Evolutionary conservation across 2,329 filamentous ascomycete genomes (phyloP).

Genomic region (Alternaria hordeiaustralica): DNA sequence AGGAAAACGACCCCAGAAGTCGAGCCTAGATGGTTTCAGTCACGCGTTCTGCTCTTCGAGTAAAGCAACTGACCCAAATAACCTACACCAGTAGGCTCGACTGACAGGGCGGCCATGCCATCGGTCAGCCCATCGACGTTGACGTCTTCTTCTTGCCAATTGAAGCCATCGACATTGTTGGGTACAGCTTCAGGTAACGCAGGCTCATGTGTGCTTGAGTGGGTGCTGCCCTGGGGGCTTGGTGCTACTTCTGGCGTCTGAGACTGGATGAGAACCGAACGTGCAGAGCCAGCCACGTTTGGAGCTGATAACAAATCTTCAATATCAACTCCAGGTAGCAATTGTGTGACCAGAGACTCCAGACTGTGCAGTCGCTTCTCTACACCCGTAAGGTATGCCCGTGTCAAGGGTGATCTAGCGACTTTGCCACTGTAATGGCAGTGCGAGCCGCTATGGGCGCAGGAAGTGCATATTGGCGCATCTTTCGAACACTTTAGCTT

Average conservation of each 20-base stretch:
- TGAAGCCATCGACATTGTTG: conserved; percentile 32
- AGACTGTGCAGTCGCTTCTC: conserved; percentile 29
- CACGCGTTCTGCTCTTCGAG: not conserved
- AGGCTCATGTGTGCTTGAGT: conserved; percentile 19
- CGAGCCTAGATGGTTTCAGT: conserved; percentile 21
- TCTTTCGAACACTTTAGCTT: conserved; percentile 39
- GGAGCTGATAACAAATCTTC: conserved; percentile 27
- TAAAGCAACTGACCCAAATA: conserved; percentile 23
- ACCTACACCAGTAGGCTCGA: conserved; percentile 35
- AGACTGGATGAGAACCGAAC: conserved; percentile 4
- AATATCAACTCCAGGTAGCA: conserved; percentile 29
- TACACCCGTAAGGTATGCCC: conserved; percentile 31
- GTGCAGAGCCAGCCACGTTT: conserved; percentile 12
- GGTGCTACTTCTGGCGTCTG: conserved; percentile 16
- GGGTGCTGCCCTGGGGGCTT: conserved; percentile 20
- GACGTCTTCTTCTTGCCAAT: conserved; percentile 31
- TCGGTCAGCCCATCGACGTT: conserved; percentile 31
- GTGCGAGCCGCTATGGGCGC: conserved; percentile 23
- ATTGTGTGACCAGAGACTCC: conserved; percentile 25
- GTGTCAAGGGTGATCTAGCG: conserved; percentile 31
- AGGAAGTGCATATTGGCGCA: conserved; percentile 27
- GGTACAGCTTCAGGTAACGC: conserved; percentile 34
- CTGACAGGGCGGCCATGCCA: conserved; percentile 36
- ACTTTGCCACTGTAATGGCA: conserved; percentile 36
- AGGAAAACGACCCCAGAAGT: conserved; percentile 36